These are phyloP conservation scores for Tricholoma bakamatsutake DNA, from an alignment of 768 basidiomycete species.

Conservation along the genomic window DNA sequence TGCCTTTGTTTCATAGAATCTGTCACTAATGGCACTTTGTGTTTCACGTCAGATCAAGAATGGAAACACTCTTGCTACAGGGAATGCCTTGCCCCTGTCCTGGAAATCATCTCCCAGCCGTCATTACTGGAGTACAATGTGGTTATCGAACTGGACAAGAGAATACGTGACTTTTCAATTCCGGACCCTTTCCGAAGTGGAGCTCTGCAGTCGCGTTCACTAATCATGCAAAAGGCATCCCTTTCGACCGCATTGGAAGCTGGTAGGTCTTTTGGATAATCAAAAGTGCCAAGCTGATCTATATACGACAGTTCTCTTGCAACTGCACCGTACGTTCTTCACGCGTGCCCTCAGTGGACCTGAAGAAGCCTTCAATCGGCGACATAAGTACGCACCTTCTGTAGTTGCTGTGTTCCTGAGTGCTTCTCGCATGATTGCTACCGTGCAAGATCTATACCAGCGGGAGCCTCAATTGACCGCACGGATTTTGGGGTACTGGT, in stretches of 20 bases:
- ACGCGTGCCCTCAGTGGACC: conserved; percentile 54
- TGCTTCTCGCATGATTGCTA: conserved; percentile 58
- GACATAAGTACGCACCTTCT: conserved; percentile 62
- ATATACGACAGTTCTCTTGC: conserved; percentile 45
- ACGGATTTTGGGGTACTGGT: conserved; percentile 48
- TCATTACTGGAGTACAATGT: conserved; percentile 40
- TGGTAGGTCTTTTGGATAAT: conserved; percentile 30
- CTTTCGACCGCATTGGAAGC: conserved; percentile 56
- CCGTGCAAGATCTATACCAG: conserved; percentile 48
- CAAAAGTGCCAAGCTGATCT: background rate
- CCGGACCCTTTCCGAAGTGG: conserved; percentile 43
- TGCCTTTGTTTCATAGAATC: background rate
- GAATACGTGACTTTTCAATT: conserved; percentile 56
- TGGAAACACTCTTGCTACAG: conserved; percentile 66
- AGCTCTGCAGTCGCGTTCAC: conserved; percentile 34
- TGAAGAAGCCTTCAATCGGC: conserved; percentile 54
- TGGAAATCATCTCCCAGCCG: conserved; percentile 53
- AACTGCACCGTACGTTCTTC: conserved; percentile 65
- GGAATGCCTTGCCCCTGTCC: conserved; percentile 54
- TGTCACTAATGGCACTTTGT: conserved; percentile 6
- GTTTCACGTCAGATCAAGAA: conserved; percentile 45
- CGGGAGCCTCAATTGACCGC: conserved; percentile 56
- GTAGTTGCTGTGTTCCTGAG: conserved; percentile 64
- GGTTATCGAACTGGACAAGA: conserved; percentile 51
- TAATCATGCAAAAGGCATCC: conserved; percentile 56